Evolutionary conservation across 2,329 filamentous ascomycete genomes (phyloP).

Genomic region (Calonectria pauciramosa): DNA sequence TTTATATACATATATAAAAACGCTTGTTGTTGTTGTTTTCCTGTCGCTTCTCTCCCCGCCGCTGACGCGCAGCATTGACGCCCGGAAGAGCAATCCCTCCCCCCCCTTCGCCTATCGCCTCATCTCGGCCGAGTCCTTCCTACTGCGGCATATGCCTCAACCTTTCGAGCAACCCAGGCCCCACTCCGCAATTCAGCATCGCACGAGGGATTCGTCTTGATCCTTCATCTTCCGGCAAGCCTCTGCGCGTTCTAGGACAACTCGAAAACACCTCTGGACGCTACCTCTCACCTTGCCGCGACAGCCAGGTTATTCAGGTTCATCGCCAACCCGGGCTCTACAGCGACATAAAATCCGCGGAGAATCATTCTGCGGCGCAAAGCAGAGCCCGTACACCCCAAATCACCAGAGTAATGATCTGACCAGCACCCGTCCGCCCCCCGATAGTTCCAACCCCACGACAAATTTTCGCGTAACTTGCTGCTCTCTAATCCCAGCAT

Average conservation of each 20-base stretch:
- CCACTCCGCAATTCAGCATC: constrained; percentile 1
- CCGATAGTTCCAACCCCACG: constrained; percentile 6
- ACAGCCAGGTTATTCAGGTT: neutral
- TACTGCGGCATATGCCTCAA: neutral
- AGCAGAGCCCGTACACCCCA: neutral
- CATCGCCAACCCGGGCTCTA: neutral
- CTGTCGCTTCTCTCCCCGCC: neutral
- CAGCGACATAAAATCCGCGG: neutral
- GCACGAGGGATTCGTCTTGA: constrained; percentile 2
- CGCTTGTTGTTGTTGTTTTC: neutral
- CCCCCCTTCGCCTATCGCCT: neutral
- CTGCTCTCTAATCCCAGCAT: constrained; percentile 20
- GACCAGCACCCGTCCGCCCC: neutral
- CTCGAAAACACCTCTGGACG: neutral
- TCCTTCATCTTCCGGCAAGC: neutral
- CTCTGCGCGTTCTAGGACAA: constrained; percentile 21
- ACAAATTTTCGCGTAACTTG: constrained; percentile 7
- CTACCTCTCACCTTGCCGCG: neutral
- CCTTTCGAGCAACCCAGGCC: neutral
- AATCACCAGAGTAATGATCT: constrained; percentile 32
- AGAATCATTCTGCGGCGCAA: neutral
- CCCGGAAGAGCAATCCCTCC: neutral
- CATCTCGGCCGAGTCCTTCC: constrained; percentile 4
- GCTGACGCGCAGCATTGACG: neutral
- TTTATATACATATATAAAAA: neutral